Evolutionary conservation across 225 moss, liverwort and hornwort genomes (phyloP), one percentile per base, ranked within the genome.

Genomic region (Anthoceros angustus): DNA sequence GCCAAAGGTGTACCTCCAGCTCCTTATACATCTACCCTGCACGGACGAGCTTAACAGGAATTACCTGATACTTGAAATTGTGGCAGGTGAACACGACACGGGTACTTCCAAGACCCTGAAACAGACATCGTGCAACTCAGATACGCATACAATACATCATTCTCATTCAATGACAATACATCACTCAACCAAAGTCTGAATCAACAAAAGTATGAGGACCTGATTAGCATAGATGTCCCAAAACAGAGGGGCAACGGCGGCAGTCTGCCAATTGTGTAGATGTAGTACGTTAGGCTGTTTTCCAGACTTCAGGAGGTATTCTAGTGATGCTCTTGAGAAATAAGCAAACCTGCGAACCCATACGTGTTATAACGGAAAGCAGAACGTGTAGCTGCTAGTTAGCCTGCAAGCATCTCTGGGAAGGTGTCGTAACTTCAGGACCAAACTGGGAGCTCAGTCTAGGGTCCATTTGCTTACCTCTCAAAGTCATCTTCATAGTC

Each of bases 231-330:
- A 87, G 10, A 80, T 75, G 67, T 87, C 87, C 85, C 85, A 87
- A 72, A 87, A 87, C 68, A 87, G 69, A 38, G 87, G 87, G 68
- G 87, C 85, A 42, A 77, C 75, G 6, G 75, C 75, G 74, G 87
- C 82, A 66, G 87, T 85, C 66, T 87, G 87, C 87, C 85, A 87
- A 74, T 87, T 83, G 77, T 87, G 87, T 20, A 85, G 80, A 71
- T 87, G 87, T 68, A 87, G 66, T 61, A 87, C 76, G 70, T 85
- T 79, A 25, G 85, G 80, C 72, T 83, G 87, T 71, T 87, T 85
- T 62, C 85, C 85, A 68, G 80, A 69, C 75, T 85, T 87, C 68
- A 80, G 68, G 63, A 87, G 70, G 63, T 85, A 80, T 72, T 87
- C 87, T 76, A 87, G 68, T 2, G 87, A 78, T 26, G 82, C 70